A percentile compares a stretch with the other conserved stretches of the same genome.
These are phyloP conservation scores for Mallotus japonicus DNA, from an alignment of 441 rosid genomes.

Conservation along the genomic window DNA sequence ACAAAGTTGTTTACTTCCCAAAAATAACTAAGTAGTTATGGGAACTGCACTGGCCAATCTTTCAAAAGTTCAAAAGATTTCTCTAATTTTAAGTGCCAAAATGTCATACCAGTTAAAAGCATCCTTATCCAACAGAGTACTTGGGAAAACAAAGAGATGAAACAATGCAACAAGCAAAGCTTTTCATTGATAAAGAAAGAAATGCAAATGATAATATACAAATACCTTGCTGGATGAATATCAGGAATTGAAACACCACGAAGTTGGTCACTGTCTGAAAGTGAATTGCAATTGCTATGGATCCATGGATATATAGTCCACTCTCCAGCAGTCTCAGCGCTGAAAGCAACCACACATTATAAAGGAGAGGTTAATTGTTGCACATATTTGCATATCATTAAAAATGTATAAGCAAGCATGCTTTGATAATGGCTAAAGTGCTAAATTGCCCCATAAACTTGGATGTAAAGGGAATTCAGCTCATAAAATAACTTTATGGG, in stretches of 20 bases:
- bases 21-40: not conserved
- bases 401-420: not conserved
- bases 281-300: slow-evolving; percentile 95
- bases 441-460: no score
- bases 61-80: not conserved
- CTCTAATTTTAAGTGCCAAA: not conserved
- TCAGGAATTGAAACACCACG: slow-evolving; percentile 83
- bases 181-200: not conserved
- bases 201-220: not conserved
- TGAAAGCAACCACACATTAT: slow-evolving; percentile 24
- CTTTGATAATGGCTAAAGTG: not conserved
- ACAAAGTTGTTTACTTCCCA: not conserved
- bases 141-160: not conserved
- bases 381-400: slow-evolving; percentile 3
- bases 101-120: not conserved
- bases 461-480: no score
- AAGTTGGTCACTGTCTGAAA: slow-evolving; percentile 86
- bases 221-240: slow-evolving; percentile 90
- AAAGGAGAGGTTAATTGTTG: slow-evolving; percentile 11
- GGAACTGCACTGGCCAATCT: not conserved
- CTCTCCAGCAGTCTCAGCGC: slow-evolving; percentile 58
- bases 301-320: slow-evolving; percentile 99
- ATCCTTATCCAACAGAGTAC: no score
- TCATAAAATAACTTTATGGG: no score
- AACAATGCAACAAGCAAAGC: slow-evolving; percentile 7